Evolutionary conservation across 2,329 filamentous ascomycete genomes (phyloP), one percentile per base, ranked within the genome.

Genomic region (Microcyclospora tardicrescens): DNA sequence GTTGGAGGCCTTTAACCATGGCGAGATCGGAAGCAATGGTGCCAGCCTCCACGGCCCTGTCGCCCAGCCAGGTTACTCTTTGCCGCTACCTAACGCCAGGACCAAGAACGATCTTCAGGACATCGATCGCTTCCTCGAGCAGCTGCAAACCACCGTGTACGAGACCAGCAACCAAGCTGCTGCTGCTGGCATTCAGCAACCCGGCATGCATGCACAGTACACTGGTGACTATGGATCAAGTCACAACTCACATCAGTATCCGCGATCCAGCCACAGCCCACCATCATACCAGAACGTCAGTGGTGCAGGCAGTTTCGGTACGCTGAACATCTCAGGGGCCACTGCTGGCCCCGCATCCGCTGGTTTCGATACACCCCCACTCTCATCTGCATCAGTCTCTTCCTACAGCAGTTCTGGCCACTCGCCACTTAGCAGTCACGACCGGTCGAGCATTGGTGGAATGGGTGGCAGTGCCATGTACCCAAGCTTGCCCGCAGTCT

Each of bases 61-160:
- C 49, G 73, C 80, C 31, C 77, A 84, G 59, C 84, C 87, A 37
- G 70, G 73, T 55, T 94, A 95, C 65, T 84, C 85, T 45, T 71
- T 95, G 42, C 84, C 91, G 38, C 78, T 86, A 9, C 85, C 93
- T 68, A 93, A 86, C 53, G 72, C 93, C 40, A 79, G 89, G 56
- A 95, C 87, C 35, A 94, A 96, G 72, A 86, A 78, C 59, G 91
- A 98, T 59, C 71, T 98, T 33, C 69, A 93, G 59, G 86, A 93
- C 59, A 87, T 96, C 55, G 91, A 96, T 60, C 82, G 86, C 56
- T 84, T 96, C 60, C 75, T 98, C 39, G 86, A 94, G 64, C 85
- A 95, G 64, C 89, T 96, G 71, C 87, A 95, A 64, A 79, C 81
- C 47, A 95, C 89, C 34, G 85, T 96, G 35, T 96, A 96, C 58